These are phyloP conservation scores for Blastocystis sp. DNA, from an alignment of 352 stramenopile genomes.

Conservation along the genomic window DNA sequence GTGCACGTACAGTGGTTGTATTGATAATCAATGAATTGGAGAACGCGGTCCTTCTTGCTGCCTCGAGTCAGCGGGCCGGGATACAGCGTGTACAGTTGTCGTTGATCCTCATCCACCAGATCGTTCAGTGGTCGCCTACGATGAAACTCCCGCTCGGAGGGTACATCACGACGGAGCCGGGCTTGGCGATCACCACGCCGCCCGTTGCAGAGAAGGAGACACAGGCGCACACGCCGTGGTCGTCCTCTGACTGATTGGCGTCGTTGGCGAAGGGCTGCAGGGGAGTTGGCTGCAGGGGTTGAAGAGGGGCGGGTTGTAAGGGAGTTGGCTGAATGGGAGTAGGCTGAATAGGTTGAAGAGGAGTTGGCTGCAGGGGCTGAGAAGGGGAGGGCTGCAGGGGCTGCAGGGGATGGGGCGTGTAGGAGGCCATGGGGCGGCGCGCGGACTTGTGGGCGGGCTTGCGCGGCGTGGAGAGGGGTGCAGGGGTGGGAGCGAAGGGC, in stretches of 20 bases:
- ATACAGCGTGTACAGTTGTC: not conserved
- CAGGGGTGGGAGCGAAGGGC: no score
- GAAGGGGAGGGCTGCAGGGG: not conserved
- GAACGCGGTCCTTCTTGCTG: constrained; percentile 22
- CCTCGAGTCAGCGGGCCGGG: constrained; percentile 31
- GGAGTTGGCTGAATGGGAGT: not conserved
- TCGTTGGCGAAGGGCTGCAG: not conserved
- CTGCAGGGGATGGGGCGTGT: not conserved
- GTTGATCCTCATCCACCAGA: not conserved
- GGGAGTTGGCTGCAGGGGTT: not conserved
- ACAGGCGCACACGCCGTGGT: not conserved
- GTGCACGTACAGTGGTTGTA: not conserved
- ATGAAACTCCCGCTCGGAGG: not conserved
- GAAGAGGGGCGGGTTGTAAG: not conserved
- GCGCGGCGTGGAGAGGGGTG: not conserved
- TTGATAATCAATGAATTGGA: constrained; percentile 35
- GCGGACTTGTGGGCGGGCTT: not conserved
- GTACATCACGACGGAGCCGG: not conserved
- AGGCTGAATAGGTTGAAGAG: not conserved
- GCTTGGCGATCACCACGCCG: not conserved
- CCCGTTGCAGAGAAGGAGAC: not conserved
- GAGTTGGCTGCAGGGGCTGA: not conserved
- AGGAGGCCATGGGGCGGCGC: not conserved
- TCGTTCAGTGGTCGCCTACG: not conserved
- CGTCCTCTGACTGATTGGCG: not conserved